phyloP scores from a whole-genome alignment of 495 filamentous ascomycete genomes.

The Pyronema domesticum region DNA sequence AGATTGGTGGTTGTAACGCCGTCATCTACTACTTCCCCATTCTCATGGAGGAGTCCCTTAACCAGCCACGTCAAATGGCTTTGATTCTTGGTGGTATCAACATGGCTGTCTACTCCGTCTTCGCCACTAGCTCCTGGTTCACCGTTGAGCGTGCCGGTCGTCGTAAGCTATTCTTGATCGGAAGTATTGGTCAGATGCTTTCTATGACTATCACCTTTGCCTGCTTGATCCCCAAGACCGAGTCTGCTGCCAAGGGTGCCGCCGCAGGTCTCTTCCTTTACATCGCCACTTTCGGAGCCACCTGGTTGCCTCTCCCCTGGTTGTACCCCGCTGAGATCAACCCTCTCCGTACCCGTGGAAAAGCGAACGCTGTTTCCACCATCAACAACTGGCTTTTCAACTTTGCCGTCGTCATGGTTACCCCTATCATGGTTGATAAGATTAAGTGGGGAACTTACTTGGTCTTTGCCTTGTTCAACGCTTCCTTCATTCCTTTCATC shows the following conservation, averaged over 20 bases:
- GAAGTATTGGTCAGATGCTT: conserved; percentile 48
- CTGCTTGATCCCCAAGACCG: conserved; percentile 43
- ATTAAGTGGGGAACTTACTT: conserved; percentile 65
- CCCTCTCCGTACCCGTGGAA: conserved; percentile 53
- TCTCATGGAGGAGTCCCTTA: conserved; percentile 50
- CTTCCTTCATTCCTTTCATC: conserved; percentile 51
- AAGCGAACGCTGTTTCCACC: conserved; percentile 59
- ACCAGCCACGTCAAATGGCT: conserved; percentile 38
- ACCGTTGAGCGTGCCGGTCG: conserved; percentile 58
- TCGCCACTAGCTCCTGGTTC: conserved; percentile 64
- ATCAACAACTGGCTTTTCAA: conserved; percentile 71
- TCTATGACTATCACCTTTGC: conserved; percentile 60
- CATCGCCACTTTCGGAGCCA: conserved; percentile 59
- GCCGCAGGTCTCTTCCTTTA: conserved; percentile 62
- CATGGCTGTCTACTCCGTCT: conserved; percentile 62
- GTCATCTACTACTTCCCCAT: conserved; percentile 75
- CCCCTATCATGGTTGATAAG: conserved; percentile 48
- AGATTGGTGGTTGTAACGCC: conserved; percentile 45
- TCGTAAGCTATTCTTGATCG: conserved; percentile 51
- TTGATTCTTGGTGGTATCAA: conserved; percentile 62
- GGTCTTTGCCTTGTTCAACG: conserved; percentile 58
- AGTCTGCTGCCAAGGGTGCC: conserved; percentile 43
- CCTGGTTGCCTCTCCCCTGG: conserved; percentile 56
- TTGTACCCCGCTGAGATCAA: conserved; percentile 55
- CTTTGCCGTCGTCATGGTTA: conserved; percentile 66